These are phyloP conservation scores for Zalaria obscura DNA, from an alignment of 2,329 filamentous ascomycete species.

Conservation along the genomic window DNA sequence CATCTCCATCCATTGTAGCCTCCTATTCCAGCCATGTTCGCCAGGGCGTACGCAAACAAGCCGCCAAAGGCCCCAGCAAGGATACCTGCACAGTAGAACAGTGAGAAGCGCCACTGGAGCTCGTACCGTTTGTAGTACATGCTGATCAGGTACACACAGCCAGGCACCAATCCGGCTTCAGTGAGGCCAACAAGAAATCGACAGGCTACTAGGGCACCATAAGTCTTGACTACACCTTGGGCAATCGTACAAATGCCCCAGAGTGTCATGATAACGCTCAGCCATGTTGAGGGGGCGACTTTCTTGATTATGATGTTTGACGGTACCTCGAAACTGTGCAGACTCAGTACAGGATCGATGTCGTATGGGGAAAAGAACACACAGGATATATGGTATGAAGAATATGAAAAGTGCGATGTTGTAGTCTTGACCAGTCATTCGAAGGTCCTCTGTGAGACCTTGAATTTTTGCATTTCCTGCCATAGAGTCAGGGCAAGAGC, in stretches of 20 bases:
- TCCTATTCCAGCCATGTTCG: constrained; percentile 15
- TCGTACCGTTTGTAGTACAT: constrained; percentile 29
- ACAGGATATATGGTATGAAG: constrained; percentile 15
- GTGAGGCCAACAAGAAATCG: constrained; percentile 21
- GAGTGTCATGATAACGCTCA: constrained; percentile 22
- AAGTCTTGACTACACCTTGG: constrained; percentile 19
- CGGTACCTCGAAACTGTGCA: constrained; percentile 12
- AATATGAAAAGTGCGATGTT: constrained; percentile 24
- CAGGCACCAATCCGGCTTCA: constrained; percentile 22
- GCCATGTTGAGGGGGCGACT: constrained; percentile 20
- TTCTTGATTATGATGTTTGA: constrained; percentile 21
- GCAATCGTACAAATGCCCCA: constrained; percentile 23
- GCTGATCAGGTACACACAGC: constrained; percentile 20
- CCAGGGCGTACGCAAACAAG: constrained; percentile 23
- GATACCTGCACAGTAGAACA: constrained; percentile 26
- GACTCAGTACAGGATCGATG: no score
- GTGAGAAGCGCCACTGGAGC: constrained; percentile 24
- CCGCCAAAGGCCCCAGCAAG: constrained; percentile 27
- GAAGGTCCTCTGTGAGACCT: constrained; percentile 22
- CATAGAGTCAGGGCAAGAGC: constrained; percentile 28
- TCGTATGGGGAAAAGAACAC: no score
- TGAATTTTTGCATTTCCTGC: constrained; percentile 26
- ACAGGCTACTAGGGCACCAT: constrained; percentile 16
- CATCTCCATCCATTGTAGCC: constrained; percentile 19
- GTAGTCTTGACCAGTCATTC: constrained; percentile 22